Base-by-base conservation (phyloP, 2,329 filamentous ascomycete species). In the Ascochyta lentis region DNA sequence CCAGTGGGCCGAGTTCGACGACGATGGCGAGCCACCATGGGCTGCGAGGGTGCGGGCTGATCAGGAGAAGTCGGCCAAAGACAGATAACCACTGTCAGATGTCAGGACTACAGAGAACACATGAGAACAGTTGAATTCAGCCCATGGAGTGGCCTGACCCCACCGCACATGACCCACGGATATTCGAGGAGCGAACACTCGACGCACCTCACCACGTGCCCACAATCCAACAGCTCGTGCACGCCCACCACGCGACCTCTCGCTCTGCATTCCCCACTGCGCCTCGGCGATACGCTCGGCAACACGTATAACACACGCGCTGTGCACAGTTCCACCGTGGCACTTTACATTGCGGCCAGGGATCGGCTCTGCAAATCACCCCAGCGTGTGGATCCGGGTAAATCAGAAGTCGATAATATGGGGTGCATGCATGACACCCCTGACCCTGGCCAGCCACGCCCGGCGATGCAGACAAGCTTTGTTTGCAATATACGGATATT, bases 21-120 rank as follows among this genome's bases (percentile, higher is more conserved):
- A 96, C 33, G 89, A 97, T 72, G 94, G 94, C 1, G 86, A 90
- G 64, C 92, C 93, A 0, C 79, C 86, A 1, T 91, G 88, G 86
- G 59, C 60, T 2, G 47, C n/a, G 15, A 46, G 23, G 29, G 42
- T 26, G n/a, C 37, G 22, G 6, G 50, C 39, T 33, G 50, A 43
- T 16, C n/a, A 33, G 23, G 37, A 42, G 37, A 41, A 22, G 22
- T 16, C 33, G 37, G 37, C 7, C 41, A 29, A 13, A 22, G 49
- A 42, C n/a, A 35, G 41, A 33, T 42, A 29, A 37, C 15, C 24
- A 27, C 7, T 37, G 38, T 13, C 15, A 7, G 6, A n/a, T 10
- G 23, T 22, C 12, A 9, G n/a, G 12, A 19, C 19, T 6, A 5
- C 37, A 16, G n/a, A 34, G 5, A 13, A 35, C 37, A 47, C 43